Evolutionary conservation across 176 grass and related monocot species (phyloP).

Genomic region (Avena insularis): DNA sequence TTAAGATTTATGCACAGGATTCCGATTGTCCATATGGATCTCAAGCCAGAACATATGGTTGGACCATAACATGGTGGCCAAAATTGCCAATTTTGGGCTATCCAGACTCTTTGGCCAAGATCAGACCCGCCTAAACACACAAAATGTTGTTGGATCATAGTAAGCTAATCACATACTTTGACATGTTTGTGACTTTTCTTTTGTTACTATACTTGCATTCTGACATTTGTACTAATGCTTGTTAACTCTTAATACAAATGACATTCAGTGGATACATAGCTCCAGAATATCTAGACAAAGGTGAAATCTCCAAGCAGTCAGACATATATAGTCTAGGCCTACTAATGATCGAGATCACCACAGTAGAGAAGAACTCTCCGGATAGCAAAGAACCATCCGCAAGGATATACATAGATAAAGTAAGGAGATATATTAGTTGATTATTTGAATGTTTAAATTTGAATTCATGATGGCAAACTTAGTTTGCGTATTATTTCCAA

Average conservation of each 20-base stretch:
- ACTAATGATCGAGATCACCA: constrained; percentile 35
- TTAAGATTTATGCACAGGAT: too few species aligned
- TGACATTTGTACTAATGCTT: neutral
- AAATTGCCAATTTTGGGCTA: constrained; percentile 41
- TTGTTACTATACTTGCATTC: too few species aligned
- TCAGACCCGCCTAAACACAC: constrained; percentile 29
- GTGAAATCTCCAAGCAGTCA: constrained; percentile 37
- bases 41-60: constrained; percentile 27
- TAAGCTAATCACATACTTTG: constrained; percentile 12
- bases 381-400: neutral
- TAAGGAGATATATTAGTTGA: neutral
- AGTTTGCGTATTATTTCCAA: too few species aligned
- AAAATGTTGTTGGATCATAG: constrained; percentile 34
- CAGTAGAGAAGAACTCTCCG: neutral
- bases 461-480: too few species aligned
- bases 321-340: neutral
- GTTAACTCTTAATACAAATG: neutral
- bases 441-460: neutral
- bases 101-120: constrained; percentile 28
- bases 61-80: constrained; percentile 29
- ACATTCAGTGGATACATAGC: constrained; percentile 34
- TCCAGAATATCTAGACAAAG: constrained; percentile 36
- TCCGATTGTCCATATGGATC: neutral
- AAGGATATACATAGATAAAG: constrained; percentile 24
- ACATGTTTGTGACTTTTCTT: too few species aligned